Base-by-base conservation (phyloP, 1,139 yeast species). In the Suhomyces taliae region DNA sequence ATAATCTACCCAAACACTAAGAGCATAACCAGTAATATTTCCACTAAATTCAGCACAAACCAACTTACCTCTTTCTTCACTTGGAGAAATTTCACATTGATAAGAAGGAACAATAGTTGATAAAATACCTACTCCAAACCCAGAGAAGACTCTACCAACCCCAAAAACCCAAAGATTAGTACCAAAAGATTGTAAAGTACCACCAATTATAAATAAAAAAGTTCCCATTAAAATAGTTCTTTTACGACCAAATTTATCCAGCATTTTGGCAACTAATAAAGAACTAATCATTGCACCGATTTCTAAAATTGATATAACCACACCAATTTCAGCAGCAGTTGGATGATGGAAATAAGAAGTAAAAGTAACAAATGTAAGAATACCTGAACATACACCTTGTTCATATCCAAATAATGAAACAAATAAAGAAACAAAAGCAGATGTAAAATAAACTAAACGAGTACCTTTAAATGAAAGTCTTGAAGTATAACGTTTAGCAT, bases 321-420 rank as follows among this genome's bases (percentile, higher is more conserved):
- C 58, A 2, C 84, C 84, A 41, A 79, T 74, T 49, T 70, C 68
- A 1, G 79, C 61, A 31, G 80, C 67, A 12, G 66, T 61, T 4
- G 84, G 84, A 39, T 74, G 53, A 51, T 72, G 51, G 54, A 78
- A 79, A 58, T 71, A 78, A 37, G 56, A 52, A 27, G 76, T 76
- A 53, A 85, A 77, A 1, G 80, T 74, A 14, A 63, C 73, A 51
- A 67, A 74, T n/a, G 78, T 74, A 42, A 74, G 60, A 39, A 90
- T 82, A 4, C 95, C 93, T 34, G 90, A 82, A 82, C 91, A 87
- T 41, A 89, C 96, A 46, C 96, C 96, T 66, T 90, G 97, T 62
- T 90, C 96, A 65, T 87, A 90, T 5, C 96, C 97, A 62, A 89
- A 90, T 33, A 90, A 72, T 47, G 90, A 85, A 11, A 90, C 96